Evolutionary conservation across 106 monocot species (phyloP).

Genomic region (Dioscorea alata): DNA sequence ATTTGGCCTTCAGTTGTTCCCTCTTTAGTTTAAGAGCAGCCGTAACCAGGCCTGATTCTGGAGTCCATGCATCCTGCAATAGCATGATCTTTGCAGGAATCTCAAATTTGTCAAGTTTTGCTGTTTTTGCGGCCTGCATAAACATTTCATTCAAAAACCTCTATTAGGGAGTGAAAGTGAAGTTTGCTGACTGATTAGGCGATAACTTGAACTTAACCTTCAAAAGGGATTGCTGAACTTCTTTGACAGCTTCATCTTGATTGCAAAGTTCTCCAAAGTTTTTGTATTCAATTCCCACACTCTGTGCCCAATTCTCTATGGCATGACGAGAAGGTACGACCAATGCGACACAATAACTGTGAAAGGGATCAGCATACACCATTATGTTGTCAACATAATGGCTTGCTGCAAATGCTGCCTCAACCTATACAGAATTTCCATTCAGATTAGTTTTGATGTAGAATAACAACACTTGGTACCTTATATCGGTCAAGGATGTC

Average conservation of each 20-base stretch:
- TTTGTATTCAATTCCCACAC: conserved; percentile 16
- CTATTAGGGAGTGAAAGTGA: no score
- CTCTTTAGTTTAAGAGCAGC: conserved; percentile 47
- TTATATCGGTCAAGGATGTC: background rate
- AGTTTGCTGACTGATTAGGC: no score
- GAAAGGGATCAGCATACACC: conserved; percentile 42
- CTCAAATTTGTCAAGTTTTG: conserved; percentile 5
- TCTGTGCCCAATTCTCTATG: conserved; percentile 42
- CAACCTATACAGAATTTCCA: conserved; percentile 25
- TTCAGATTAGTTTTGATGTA: conserved; percentile 3
- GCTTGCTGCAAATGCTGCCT: conserved; percentile 35
- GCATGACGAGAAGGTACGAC: conserved; percentile 26
- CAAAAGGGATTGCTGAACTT: conserved; percentile 40
- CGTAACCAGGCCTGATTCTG: conserved; percentile 41
- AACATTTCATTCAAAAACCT: background rate
- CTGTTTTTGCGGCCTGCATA: background rate
- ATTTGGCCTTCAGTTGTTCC: conserved; percentile 19
- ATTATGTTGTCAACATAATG: conserved; percentile 46
- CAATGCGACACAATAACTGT: conserved; percentile 49
- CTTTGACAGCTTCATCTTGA: conserved; percentile 22
- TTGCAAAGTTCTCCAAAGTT: conserved; percentile 36
- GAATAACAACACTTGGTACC: conserved; percentile 8
- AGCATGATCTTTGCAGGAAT: conserved; percentile 3
- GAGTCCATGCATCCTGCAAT: conserved; percentile 43
- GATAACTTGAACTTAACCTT: conserved; percentile 17